phyloP scores from a whole-genome alignment of 129 eudicot species.

The Oenanthe sinensis region DNA sequence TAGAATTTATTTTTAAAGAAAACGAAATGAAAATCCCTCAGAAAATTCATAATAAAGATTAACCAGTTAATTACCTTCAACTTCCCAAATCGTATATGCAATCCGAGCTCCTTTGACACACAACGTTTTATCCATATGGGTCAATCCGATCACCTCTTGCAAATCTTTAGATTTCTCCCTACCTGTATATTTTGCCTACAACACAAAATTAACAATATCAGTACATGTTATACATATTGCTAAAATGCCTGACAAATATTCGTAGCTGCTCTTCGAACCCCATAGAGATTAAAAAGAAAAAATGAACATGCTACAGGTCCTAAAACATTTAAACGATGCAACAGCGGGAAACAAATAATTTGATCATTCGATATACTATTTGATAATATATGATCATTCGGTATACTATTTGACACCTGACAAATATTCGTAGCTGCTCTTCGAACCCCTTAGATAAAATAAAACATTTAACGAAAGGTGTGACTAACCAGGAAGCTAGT shows the following conservation, averaged over 20 bases:
- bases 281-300: not conserved
- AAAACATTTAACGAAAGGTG: no score
- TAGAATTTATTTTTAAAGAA: not conserved
- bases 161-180: conserved; percentile 35
- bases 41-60: not conserved
- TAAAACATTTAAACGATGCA: no score
- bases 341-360: no score
- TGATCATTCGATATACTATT: not conserved
- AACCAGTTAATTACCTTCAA: conserved; percentile 26
- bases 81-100: conserved; percentile 66
- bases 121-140: conserved; percentile 62
- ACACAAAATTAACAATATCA: not conserved
- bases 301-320: not conserved
- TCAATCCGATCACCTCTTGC: conserved; percentile 20
- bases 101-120: conserved; percentile 61
- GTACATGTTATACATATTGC: not conserved
- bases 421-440: no score
- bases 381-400: not conserved
- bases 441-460: no score
- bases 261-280: not conserved
- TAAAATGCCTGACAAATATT: not conserved
- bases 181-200: conserved; percentile 61
- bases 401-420: no score
- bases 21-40: not conserved
- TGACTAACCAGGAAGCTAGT: conserved; percentile 64